Conservation (phyloP, 139 green algal genomes). For the Tetradesmus obliquus region DNA sequence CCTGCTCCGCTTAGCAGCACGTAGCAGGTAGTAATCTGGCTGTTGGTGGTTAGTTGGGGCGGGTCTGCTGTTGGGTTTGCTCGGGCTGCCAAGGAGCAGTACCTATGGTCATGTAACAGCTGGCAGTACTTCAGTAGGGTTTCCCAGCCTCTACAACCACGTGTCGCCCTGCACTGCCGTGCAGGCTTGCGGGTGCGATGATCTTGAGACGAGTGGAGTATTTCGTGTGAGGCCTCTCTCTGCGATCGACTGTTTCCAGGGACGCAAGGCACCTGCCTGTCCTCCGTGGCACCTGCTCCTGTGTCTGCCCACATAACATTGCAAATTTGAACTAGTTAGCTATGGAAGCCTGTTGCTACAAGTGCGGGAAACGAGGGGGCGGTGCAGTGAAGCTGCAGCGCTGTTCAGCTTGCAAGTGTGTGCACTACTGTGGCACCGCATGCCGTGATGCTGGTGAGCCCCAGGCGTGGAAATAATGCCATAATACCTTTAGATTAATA, state of each 20-base stretch:
- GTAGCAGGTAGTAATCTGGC: too few species aligned
- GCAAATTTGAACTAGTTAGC: too few species aligned
- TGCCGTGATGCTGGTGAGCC: background rate
- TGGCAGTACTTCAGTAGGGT: background rate
- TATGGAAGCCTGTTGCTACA: background rate
- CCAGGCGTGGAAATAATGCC: too few species aligned
- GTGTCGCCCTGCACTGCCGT: too few species aligned
- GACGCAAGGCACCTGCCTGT: background rate
- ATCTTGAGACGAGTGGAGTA: too few species aligned
- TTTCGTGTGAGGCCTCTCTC: too few species aligned
- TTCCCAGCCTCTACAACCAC: background rate
- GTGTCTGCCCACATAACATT: background rate
- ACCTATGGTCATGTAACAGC: background rate
- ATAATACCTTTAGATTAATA: too few species aligned
- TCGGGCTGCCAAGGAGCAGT: background rate
- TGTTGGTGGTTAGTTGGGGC: too few species aligned
- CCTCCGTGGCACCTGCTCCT: background rate
- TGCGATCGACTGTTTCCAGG: too few species aligned
- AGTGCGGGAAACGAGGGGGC: background rate
- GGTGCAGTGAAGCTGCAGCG: background rate
- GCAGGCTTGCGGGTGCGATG: too few species aligned
- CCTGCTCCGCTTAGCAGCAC: too few species aligned
- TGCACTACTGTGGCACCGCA: background rate
- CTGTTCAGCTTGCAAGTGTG: constrained; percentile 5
- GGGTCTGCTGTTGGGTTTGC: too few species aligned